Percentiles rank a stretch among this genome's conserved stretches.
Conservation (phyloP, 805 yeast species). For the Zygoascus bituminiphila region DNA sequence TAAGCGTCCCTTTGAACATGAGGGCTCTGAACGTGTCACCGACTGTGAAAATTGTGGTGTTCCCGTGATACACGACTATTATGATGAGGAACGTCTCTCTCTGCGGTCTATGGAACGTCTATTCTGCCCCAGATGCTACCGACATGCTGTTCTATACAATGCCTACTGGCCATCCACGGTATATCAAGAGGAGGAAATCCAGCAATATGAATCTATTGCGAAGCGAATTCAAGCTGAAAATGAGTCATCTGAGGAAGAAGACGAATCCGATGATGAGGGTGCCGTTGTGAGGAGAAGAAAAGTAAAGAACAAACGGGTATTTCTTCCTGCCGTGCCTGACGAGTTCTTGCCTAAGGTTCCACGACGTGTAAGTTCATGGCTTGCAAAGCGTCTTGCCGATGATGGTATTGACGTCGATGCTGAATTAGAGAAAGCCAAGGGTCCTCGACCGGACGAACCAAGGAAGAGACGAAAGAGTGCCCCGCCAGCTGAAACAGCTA, state of each 20-base stretch:
- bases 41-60: slow-evolving; percentile 17
- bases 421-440: not conserved
- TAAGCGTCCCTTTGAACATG: slow-evolving; percentile 3
- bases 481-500: not conserved
- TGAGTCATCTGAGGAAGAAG: not conserved
- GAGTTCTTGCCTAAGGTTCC: slow-evolving; percentile 5
- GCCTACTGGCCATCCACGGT: slow-evolving; percentile 23
- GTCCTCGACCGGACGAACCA: not conserved
- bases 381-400: slow-evolving; percentile 6
- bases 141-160: slow-evolving; percentile 25
- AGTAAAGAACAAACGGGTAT: slow-evolving; percentile 2
- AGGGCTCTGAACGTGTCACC: slow-evolving; percentile 3
- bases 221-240: not conserved
- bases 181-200: slow-evolving; percentile 8
- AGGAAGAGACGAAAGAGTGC: not conserved
- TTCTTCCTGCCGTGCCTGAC: slow-evolving; percentile 11
- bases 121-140: slow-evolving; percentile 26
- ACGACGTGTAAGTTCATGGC: slow-evolving; percentile 13
- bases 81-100: slow-evolving; percentile 1
- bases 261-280: not conserved
- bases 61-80: slow-evolving; percentile 8
- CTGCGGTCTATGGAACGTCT: slow-evolving; percentile 6
- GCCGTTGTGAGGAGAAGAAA: not conserved
- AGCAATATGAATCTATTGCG: slow-evolving; percentile 8
- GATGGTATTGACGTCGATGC: slow-evolving; percentile 2